These are phyloP conservation scores for Penicillium fimorum DNA, from an alignment of 495 filamentous ascomycete species.

Conservation along the genomic window DNA sequence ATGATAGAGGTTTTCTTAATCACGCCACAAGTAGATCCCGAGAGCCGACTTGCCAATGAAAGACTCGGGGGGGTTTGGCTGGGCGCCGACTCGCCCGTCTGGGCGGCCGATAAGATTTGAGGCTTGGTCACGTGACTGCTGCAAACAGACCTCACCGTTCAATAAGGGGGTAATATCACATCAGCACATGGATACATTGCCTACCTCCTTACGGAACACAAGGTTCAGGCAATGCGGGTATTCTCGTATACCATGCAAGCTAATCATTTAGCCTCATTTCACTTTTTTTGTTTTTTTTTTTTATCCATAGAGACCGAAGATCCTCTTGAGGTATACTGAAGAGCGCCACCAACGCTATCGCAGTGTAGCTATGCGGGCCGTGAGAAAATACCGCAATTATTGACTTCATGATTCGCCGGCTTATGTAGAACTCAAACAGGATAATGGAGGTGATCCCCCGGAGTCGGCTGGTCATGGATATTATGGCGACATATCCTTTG, in stretches of 20 bases:
- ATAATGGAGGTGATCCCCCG: background rate
- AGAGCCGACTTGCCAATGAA: constrained; percentile 5
- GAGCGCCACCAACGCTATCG: constrained; percentile 17
- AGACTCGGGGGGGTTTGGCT: background rate
- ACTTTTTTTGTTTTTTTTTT: too few relatives aligned
- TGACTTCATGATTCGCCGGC: constrained; percentile 12
- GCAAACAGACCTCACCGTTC: background rate
- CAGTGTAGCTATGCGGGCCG: constrained; percentile 6
- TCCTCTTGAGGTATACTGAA: background rate
- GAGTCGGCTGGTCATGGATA: background rate
- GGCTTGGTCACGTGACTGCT: background rate
- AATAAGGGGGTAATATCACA: background rate
- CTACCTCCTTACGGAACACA: background rate
- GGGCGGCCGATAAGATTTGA: constrained; percentile 5
- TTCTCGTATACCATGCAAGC: background rate
- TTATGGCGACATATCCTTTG: background rate
- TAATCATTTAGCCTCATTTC: background rate
- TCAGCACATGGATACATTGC: background rate
- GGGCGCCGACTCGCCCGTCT: background rate
- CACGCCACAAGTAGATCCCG: constrained; percentile 8
- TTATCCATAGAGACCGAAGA: background rate
- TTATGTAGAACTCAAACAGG: background rate
- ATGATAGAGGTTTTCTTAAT: background rate
- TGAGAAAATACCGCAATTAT: constrained; percentile 1
- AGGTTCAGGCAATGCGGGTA: background rate